These are phyloP conservation scores for Monoraphidium neglectum DNA, from an alignment of 139 green algal genomes.

Conservation along the genomic window DNA sequence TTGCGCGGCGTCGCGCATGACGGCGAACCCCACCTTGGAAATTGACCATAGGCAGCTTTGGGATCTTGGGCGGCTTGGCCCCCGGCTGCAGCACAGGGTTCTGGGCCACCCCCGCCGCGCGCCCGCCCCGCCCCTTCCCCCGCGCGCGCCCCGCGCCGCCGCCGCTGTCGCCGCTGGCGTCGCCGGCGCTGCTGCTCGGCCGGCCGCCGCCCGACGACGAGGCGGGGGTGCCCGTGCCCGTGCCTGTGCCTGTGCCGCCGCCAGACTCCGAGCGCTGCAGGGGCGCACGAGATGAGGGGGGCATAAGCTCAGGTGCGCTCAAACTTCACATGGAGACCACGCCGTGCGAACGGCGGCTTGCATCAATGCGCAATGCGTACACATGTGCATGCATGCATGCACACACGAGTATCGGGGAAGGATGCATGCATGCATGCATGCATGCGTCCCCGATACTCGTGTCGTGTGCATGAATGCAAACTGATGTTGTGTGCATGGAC, in stretches of 20 bases:
- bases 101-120: slow-evolving; percentile 7
- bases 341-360: no score
- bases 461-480: no score
- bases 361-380: no score
- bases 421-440: no score
- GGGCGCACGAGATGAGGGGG: no score
- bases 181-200: not conserved
- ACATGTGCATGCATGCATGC: no score
- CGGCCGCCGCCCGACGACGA: not conserved
- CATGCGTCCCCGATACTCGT: no score
- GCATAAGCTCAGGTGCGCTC: no score
- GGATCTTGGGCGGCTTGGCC: slow-evolving; percentile 40
- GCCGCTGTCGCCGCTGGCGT: not conserved
- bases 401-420: no score
- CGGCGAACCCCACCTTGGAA: slow-evolving; percentile 35
- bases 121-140: not conserved
- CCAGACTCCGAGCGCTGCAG: no score
- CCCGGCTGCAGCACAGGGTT: slow-evolving; percentile 3
- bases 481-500: not conserved
- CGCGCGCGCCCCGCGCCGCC: not conserved
- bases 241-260: not conserved
- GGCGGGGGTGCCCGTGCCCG: not conserved
- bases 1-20: not conserved
- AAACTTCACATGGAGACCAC: no score
- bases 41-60: slow-evolving; percentile 75